Base-by-base conservation (phyloP, 805 yeast genomes). In the Kuraishia hungarica region DNA sequence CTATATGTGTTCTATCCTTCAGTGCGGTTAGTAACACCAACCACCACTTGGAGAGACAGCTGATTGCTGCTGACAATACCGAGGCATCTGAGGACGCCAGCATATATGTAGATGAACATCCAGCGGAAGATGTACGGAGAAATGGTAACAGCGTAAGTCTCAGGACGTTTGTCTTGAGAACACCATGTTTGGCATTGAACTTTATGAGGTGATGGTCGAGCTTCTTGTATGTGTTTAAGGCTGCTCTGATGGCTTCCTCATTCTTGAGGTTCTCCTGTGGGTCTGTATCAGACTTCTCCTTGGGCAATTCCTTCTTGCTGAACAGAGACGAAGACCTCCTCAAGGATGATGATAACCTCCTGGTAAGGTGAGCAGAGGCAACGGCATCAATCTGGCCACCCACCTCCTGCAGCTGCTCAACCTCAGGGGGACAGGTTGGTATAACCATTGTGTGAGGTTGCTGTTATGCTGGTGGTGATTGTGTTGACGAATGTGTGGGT, bases 11-110 rank as follows among this genome's bases (percentile, higher is more conserved):
- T 26, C 64, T 54, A 50, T 68, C 72, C n/a, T 61, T 55, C 43
- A 69, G 60, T 2, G 68, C 59, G 6, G 57, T 54, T 19, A 81
- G 61, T 17, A 81, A 63, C n/a, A 76, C 68, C n/a, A 67, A 61
- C 86, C 86, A 81, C 86, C 86, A 82, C 60, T 70, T 72, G 10
- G 75, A 59, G 19, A 80, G 56, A 7, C 59, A 46, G 2, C 51
- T 52, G 10, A 62, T 51, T 2, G 61, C 48, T n/a, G 23, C 26
- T 10, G 24, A 55, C 7, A 55, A 21, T 3, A 48, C 26, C 22
- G 58, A 51, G 20, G 55, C 46, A 22, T 53, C 54, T 2, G 51
- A 35, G 22, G 58, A 57, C 23, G 57, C 39, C 46, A 58, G 59
- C 2, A 51, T 19, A 23, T 53, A 53, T 35, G n/a, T 35, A 8